Evolutionary conservation across 257 asterid species (phyloP), one percentile per base, ranked within the genome.

Genomic region (Solanum etuberosum): DNA sequence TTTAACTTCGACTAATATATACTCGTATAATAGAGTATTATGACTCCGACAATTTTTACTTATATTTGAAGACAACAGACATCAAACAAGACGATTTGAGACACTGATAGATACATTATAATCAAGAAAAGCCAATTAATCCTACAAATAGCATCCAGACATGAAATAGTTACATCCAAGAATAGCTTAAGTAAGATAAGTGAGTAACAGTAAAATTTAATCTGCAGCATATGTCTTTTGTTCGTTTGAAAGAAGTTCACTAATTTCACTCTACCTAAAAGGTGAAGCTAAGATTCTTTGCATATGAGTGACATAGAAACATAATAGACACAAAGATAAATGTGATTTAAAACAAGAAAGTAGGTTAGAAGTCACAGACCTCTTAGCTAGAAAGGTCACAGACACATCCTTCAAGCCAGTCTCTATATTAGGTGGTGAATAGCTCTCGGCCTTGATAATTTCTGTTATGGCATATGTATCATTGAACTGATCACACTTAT

Each of bases 401-500:
- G 91, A 88, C 86, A 94, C 93, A 78, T 97, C 98, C 90, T 91
- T 92, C 63, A 85, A 68, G 86, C 90, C 92, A 93, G 90, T 90
- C 57, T 94, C 72, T 43, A 86, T 72, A 72, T 18, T 43, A 83
- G 94, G 86, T 86, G 93, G 83, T 86, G 90, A 91, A 88, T 92
- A 95, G 93, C 95, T 92, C 54, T 94, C 90, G 25, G 99, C 98
- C 92, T 84, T 94, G 87, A 97, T 68, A 87, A 97, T 93, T 92
- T 95, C 93, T 70, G 92, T 85, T 90, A 97, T 93, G 83, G 91
- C 89, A 91, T 87, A 93, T 42, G 89, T 85, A 89, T 91, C 91
- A 88, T 87, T 91, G 65, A 93, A 86, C 72, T 89, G 90, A 76
- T 90, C 96, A 63, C 23, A 74, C 87, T 89, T 93, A 80, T 88